phyloP scores from a whole-genome alignment of 495 filamentous ascomycete species.

The Aspergillus olivimuriae region DNA sequence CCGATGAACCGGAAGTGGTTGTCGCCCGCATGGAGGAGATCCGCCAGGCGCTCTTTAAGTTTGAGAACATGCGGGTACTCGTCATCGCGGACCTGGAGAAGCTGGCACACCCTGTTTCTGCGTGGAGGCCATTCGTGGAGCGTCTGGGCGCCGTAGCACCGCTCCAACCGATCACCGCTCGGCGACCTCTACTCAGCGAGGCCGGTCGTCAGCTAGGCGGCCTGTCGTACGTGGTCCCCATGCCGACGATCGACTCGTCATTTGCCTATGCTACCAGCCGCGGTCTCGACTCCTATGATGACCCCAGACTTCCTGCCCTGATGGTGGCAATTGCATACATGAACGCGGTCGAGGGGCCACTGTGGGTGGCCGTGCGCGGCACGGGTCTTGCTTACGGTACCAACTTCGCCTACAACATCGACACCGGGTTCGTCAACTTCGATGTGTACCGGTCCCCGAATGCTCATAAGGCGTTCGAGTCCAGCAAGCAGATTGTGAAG shows the following conservation, averaged over 20 bases:
- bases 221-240: conserved; percentile 73
- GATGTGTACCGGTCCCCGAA: conserved; percentile 85
- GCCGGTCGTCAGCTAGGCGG: conserved; percentile 67
- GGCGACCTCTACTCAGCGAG: conserved; percentile 58
- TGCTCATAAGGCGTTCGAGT: conserved; percentile 76
- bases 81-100: conserved; percentile 78
- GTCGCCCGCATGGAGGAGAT: conserved; percentile 71
- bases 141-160: conserved; percentile 39
- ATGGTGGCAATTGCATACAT: conserved; percentile 86
- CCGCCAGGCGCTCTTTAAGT: conserved; percentile 63
- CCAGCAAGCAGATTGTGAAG: conserved; percentile 67
- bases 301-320: conserved; percentile 74
- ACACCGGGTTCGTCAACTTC: conserved; percentile 73
- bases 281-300: conserved; percentile 66
- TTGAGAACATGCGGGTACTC: conserved; percentile 76
- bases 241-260: conserved; percentile 90
- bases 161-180: conserved; percentile 53
- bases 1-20: conserved; percentile 63
- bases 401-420: conserved; percentile 64
- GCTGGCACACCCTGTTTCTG: conserved; percentile 69
- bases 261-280: conserved; percentile 69
- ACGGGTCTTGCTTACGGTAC: conserved; percentile 88
- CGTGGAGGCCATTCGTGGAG: conserved; percentile 65
- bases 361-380: conserved; percentile 88
- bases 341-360: conserved; percentile 86